phyloP scores from a whole-genome alignment of 352 stramenopile genomes.

The Globisporangium cystogenes region DNA sequence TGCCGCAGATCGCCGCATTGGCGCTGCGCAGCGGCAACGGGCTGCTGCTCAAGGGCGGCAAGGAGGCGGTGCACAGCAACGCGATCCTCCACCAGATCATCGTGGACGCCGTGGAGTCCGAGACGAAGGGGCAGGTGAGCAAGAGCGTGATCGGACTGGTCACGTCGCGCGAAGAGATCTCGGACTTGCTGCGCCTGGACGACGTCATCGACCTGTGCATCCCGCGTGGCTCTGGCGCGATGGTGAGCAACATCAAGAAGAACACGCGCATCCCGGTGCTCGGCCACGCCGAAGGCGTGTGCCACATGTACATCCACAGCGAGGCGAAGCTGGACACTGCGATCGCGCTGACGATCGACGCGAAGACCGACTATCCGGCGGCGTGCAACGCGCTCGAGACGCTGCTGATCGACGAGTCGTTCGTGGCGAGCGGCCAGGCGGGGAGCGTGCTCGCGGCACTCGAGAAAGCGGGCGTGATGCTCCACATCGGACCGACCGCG shows the following conservation, averaged over 20 bases:
- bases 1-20: conserved; percentile 95
- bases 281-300: conserved; percentile 97
- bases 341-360: conserved; percentile 91
- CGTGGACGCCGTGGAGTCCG: conserved; percentile 88
- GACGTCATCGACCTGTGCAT: conserved; percentile 99
- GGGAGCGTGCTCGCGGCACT: conserved; percentile 80
- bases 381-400: conserved; percentile 98
- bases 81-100: conserved; percentile 92
- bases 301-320: conserved; percentile 96
- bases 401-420: conserved; percentile 91
- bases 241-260: conserved; percentile 97
- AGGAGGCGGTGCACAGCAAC: conserved; percentile 92
- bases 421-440: conserved; percentile 70
- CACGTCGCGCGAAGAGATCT: conserved; percentile 91
- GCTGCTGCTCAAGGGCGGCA: conserved; percentile 96
- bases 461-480: conserved; percentile 88
- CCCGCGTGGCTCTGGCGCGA: conserved; percentile 92
- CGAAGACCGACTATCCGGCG: conserved; percentile 98
- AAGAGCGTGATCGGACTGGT: conserved; percentile 94
- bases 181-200: conserved; percentile 92
- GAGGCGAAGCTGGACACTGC: conserved; percentile 86
- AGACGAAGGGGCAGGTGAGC: conserved; percentile 84
- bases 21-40: conserved; percentile 95
- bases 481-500: conserved; percentile 89
- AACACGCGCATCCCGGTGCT: conserved; percentile 97